These are phyloP conservation scores for Calonectria pteridis DNA, from an alignment of 2,329 filamentous ascomycete genomes.

Conservation along the genomic window DNA sequence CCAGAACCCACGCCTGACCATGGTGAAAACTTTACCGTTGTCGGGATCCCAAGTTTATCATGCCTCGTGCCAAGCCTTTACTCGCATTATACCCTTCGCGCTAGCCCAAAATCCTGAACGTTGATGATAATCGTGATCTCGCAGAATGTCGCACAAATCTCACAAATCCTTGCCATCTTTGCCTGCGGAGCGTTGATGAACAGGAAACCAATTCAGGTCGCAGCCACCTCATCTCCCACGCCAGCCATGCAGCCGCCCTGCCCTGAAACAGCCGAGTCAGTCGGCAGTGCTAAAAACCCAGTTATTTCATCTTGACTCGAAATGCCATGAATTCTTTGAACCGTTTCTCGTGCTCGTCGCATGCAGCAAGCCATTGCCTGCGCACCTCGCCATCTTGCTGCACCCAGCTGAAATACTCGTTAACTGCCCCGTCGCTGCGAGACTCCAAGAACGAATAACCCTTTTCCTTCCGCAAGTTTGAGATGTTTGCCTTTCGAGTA, in stretches of 20 bases:
- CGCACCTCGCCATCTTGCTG: conserved; percentile 75
- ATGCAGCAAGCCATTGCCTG: conserved; percentile 70
- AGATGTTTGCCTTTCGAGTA: conserved; percentile 61
- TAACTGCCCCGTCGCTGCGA: conserved; percentile 60
- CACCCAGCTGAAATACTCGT: conserved; percentile 70
- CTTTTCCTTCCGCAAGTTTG: conserved; percentile 53
- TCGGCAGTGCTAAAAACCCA: conserved; percentile 19
- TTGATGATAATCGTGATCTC: conserved; percentile 21
- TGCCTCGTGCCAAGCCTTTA: conserved; percentile 27
- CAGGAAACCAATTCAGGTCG: conserved; percentile 13
- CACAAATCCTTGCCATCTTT: conserved; percentile 19
- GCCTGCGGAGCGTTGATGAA: conserved; percentile 11
- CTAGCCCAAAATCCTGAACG: conserved; percentile 30
- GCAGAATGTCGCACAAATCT: conserved; percentile 30
- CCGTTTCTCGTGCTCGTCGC: conserved; percentile 69
- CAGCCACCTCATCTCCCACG: conserved; percentile 13
- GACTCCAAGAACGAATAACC: conserved; percentile 60
- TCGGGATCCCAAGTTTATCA: conserved; percentile 27
- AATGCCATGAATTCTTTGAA: conserved; percentile 69
- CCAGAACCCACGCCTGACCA: conserved; percentile 26
- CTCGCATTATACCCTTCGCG: conserved; percentile 18
- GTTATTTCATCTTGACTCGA: conserved; percentile 58
- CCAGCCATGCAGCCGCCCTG: background rate
- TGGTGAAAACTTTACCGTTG: conserved; percentile 25
- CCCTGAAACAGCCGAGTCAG: conserved; percentile 6